Base-by-base conservation (phyloP, 257 asterid species). In the Capsicum baccatum region DNA sequence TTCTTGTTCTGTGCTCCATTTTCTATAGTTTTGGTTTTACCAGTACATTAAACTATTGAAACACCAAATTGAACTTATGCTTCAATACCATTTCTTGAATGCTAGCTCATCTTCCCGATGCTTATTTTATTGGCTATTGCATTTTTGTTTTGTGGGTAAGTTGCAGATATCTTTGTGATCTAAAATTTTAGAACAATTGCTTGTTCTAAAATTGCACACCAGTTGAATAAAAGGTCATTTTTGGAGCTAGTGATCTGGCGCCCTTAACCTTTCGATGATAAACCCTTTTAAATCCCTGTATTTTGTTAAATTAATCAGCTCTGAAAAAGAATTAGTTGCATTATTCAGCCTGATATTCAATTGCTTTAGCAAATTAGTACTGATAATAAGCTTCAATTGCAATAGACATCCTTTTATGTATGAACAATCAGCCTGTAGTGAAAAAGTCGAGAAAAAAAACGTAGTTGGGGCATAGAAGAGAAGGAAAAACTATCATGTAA, bases 181-280 rank as follows among this genome's bases (percentile, higher is more conserved):
- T 74, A 74, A 50, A 64, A 50, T 74, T 21, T 74, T 21, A 50
- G 81, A 74, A 50, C 50, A 74, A 8, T 73, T 73, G 42, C 47
- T 73, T 52, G 63, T 52, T 54, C 44, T 76, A 76, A 76, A 52
- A 76, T 76, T 74, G 81, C 62, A 3, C 47, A 50, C 80, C 47
- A 6, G 62, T 74, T 74, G 17, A 74, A 11, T 50, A 52, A 74
- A 13, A 37, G 81, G 47, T 74, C 63, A 26, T 26, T 26, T 26
- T 26, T 26, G 33, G 33, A 26, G 33, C 33, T 26, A 26, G 33
- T 26, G 33, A 26, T 26, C 33, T 26, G 33, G 33, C 33, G 33
- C 33, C 33, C 33, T 26, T 26, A 26, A 26, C 33, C 33, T 26
- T 26, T 26, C 33, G 33, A 26, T 26, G 33, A 26, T 26, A 26